Base-by-base conservation (phyloP, 1,284 basidiomycete genomes). In the Apiotrichum gamsii region DNA sequence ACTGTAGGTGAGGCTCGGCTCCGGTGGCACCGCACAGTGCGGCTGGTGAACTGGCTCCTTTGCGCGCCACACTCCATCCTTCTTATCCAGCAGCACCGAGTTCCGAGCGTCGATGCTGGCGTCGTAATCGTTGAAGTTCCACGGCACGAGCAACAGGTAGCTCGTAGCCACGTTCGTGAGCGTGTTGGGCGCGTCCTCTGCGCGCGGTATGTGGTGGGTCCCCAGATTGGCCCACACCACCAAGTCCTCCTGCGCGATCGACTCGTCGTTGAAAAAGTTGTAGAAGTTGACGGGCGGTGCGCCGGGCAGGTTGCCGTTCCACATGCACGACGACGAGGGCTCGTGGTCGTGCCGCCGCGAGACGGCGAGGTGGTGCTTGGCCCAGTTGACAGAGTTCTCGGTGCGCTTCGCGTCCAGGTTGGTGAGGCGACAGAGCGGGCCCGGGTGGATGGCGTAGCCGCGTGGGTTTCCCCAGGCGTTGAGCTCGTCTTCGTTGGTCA, bases 151-250 rank as follows among this genome's bases (percentile, higher is more conserved):
- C 53, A 82, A 72, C 62, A 83, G 80, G 55, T 79, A 81, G 0
- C 20, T 48, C 11, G 79, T 70, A 3, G 82, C 82, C 10, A 75
- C 67, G 59, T 80, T 82, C 10, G 79, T 80, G 50, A 80, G 77
- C 2, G 81, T 82, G 57, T 78, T 80, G 0, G 81, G 58, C n/a
- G 43, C 47, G 39, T 58, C 58, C 62, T 81, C 81, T 4, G 80
- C 75, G 61, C 79, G 79, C 2, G 80, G 80, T 16, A 67, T 57
- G 49, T 69, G 68, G 42, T 70, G 68, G 36, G 75, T 83, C 15
- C 82, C 82, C 40, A 83, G 62, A 56, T 83, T 82, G 47, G 82
- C 60, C 79, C 82, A 84, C 8, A 78, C 77, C 5, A 83, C 81
- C 24, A 83, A 66, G 38, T 60, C 58, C 34, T 79, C 70, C 62